These are phyloP conservation scores for Neocallimastix lanati DNA, from an alignment of 192 early-diverging fungal species.

Conservation along the genomic window DNA sequence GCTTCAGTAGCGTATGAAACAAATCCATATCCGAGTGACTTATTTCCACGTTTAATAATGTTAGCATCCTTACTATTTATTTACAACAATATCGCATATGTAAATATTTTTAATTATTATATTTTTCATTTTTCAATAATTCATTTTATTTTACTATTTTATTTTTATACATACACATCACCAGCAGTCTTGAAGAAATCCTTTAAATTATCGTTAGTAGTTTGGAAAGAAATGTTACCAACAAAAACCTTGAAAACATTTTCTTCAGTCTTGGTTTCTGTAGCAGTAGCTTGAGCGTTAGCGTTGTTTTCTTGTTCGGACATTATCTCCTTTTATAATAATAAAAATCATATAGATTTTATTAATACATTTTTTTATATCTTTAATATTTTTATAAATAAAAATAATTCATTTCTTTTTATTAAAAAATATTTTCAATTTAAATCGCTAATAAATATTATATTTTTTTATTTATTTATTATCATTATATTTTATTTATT, in stretches of 20 bases:
- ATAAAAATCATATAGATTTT: too few relatives aligned
- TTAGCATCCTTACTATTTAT: constrained; percentile 42
- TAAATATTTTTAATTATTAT: too few relatives aligned
- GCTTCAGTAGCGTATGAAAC: constrained; percentile 59
- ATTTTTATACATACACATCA: constrained; percentile 48
- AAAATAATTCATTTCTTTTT: too few relatives aligned
- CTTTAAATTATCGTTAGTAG: constrained; percentile 58
- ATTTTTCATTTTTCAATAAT: constrained; percentile 3
- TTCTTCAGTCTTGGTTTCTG: constrained; percentile 1
- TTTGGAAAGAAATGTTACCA: constrained; percentile 81
- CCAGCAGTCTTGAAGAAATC: constrained; percentile 53
- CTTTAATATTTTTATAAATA: too few relatives aligned
- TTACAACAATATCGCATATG: too few relatives aligned
- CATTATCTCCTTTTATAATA: not conserved
- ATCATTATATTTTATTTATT: too few relatives aligned
- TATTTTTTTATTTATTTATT: too few relatives aligned
- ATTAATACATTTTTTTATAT: too few relatives aligned
- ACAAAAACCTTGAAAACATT: constrained; percentile 68
- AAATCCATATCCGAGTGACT: constrained; percentile 89
- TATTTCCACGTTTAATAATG: constrained; percentile 59
- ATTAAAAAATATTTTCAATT: too few relatives aligned
- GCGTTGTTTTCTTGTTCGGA: not conserved
- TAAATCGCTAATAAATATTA: too few relatives aligned
- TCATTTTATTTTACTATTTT: not conserved
- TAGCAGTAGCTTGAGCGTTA: constrained; percentile 6